Percentiles rank a stretch among this genome's conserved stretches.
These are phyloP conservation scores for Aspergillus cristatus DNA, from an alignment of 495 filamentous ascomycete species.

Conservation along the genomic window DNA sequence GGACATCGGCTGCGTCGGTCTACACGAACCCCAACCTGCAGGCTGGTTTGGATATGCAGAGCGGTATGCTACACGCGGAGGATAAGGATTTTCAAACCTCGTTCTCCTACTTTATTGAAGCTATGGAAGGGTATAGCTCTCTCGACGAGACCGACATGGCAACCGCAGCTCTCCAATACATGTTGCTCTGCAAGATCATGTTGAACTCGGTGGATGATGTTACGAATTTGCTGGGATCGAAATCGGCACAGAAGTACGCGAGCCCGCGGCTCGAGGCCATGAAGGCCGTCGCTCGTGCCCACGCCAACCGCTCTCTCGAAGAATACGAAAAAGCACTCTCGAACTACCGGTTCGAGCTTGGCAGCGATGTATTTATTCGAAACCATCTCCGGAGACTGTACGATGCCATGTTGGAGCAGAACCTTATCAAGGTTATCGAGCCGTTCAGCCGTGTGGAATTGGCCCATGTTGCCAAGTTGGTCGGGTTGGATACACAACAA, in stretches of 20 bases:
- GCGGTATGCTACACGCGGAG: conserved; percentile 95
- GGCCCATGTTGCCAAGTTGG: conserved; percentile 92
- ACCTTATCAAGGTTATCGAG: conserved; percentile 98
- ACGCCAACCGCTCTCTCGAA: conserved; percentile 87
- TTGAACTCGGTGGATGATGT: conserved; percentile 94
- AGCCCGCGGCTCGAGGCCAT: conserved; percentile 92
- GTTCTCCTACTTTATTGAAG: conserved; percentile 98
- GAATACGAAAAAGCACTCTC: conserved; percentile 91
- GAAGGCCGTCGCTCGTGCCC: conserved; percentile 94
- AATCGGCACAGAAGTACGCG: conserved; percentile 93
- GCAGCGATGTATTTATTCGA: conserved; percentile 87
- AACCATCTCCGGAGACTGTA: conserved; percentile 90
- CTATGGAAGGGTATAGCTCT: conserved; percentile 89
- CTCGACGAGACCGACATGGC: conserved; percentile 81
- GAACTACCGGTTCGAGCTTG: conserved; percentile 82
- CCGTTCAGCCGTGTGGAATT: conserved; percentile 96
- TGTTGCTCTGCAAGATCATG: conserved; percentile 99
- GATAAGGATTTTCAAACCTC: conserved; percentile 98
- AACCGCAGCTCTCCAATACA: conserved; percentile 92
- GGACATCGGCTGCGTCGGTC: conserved; percentile 90
- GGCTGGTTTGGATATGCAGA: conserved; percentile 97
- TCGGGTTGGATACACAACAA: conserved; percentile 90
- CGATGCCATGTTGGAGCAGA: conserved; percentile 98
- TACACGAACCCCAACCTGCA: conserved; percentile 95
- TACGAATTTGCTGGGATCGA: conserved; percentile 80